Base-by-base conservation (phyloP, 2,329 filamentous ascomycete genomes). In the Pseudohalonectria lignicola region DNA sequence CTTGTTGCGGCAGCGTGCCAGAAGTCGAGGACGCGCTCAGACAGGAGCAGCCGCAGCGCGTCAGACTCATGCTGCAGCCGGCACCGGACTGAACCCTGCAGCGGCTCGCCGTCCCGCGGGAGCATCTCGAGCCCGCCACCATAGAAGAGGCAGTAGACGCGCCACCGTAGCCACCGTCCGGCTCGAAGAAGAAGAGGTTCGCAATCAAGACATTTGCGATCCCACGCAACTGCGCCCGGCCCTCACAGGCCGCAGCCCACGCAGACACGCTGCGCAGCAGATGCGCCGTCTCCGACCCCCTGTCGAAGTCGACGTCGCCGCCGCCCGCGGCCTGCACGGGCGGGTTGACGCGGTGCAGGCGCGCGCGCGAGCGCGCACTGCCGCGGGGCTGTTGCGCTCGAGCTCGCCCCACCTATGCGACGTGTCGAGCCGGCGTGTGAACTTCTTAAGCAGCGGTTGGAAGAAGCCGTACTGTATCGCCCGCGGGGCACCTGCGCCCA, bases 181-280 rank as follows among this genome's bases (percentile, higher is more conserved):
- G 36, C 30, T 43, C 41, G 21, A 37, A 43, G 32, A 41, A 43
- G 34, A 43, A 43, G 16, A 43, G 31, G 10, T 28, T 33, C 10
- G 41, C 42, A 12, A 44, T 28, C 17, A 44, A 23, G 26, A 33
- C 15, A 21, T 39, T 21, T 13, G 42, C 42, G 10, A 39, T 34
- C 12, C 34, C 25, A 13, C 32, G 31, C 18, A 44, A 48, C 35
- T 50, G 54, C 29, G 53, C 52, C 2, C 37, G 34, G 2, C 41
- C 41, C 12, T 12, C 23, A 12, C 23, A n/a, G n/a, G n/a, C n/a
- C n/a, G n/a, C n/a, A n/a, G n/a, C n/a, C n/a, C n/a, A n/a, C n/a
- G n/a, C n/a, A n/a, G n/a, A n/a, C n/a, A n/a, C n/a, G n/a, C n/a
- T n/a, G n/a, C n/a, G n/a, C n/a, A n/a, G n/a, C n/a, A n/a, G n/a